Evolutionary conservation across 768 basidiomycete species (phyloP).

Genomic region (Suillus cothurnatus): DNA sequence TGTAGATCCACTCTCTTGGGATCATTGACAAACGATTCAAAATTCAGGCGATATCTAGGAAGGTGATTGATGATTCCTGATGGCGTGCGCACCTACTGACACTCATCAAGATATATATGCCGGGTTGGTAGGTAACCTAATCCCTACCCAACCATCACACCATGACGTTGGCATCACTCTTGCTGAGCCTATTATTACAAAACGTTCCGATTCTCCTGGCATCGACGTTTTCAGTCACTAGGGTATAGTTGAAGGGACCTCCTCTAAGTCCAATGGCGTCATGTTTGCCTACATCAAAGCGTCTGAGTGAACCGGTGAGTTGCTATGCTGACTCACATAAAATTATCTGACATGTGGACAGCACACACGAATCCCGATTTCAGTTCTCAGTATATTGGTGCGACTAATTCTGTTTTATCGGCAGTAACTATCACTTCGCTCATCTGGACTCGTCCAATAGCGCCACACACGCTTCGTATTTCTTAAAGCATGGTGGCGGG

Average conservation of each 20-base stretch:
- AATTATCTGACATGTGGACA: constrained; percentile 10
- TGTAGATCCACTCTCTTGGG: background rate
- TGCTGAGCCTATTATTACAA: constrained; percentile 16
- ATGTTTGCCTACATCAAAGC: constrained; percentile 61
- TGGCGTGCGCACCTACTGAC: background rate
- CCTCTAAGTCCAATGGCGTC: constrained; percentile 50
- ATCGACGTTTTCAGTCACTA: constrained; percentile 55
- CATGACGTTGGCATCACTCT: constrained; percentile 9
- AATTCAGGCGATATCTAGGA: background rate
- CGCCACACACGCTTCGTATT: constrained; percentile 39
- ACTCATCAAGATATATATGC: background rate
- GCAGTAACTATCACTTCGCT: constrained; percentile 41
- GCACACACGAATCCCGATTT: constrained; percentile 40
- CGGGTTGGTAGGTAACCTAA: too few species aligned
- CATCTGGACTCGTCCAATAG: constrained; percentile 33
- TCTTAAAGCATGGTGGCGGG: constrained; percentile 38
- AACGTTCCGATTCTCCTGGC: constrained; percentile 44
- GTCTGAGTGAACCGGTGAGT: constrained; percentile 53
- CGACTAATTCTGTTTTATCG: constrained; percentile 36
- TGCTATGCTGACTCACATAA: background rate
- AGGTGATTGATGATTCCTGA: background rate
- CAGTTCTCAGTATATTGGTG: constrained; percentile 38
- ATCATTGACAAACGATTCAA: background rate
- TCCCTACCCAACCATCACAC: background rate
- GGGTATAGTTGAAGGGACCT: constrained; percentile 47